Percentiles rank a stretch among this genome's conserved stretches.
Evolutionary conservation across 495 filamentous ascomycete genomes (phyloP).

Genomic region (Sphaerosporella brunnea): DNA sequence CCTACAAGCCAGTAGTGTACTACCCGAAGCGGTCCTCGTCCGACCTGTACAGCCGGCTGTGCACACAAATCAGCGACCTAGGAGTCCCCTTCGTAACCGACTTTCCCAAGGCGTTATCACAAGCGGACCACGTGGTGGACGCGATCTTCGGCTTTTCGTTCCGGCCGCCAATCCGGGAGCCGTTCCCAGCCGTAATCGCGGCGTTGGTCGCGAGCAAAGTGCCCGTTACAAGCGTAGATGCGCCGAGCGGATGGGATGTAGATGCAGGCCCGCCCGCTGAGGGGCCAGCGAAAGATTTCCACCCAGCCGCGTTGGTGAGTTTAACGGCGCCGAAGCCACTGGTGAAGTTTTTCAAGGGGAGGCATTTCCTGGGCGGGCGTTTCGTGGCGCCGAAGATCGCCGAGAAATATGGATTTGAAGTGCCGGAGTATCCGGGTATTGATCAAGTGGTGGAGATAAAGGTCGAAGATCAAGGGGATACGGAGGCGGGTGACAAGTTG

Average conservation of each 20-base stretch:
- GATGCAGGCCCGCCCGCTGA: slow-evolving; percentile 60
- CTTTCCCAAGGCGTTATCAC: slow-evolving; percentile 46
- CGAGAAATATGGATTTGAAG: slow-evolving; percentile 69
- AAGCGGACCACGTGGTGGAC: slow-evolving; percentile 68
- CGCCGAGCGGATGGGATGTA: slow-evolving; percentile 86
- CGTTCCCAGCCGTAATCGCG: slow-evolving; percentile 63
- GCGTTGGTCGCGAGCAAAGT: slow-evolving; percentile 52
- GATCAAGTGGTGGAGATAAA: slow-evolving; percentile 81
- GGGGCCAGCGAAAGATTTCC: slow-evolving; percentile 63
- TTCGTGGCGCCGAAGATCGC: slow-evolving; percentile 67
- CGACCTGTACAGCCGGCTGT: slow-evolving; percentile 74
- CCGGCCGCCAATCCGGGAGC: slow-evolving; percentile 86
- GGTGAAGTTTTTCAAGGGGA: slow-evolving; percentile 59
- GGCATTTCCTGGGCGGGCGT: slow-evolving; percentile 75
- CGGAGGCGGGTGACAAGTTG: background rate
- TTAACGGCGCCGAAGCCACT: slow-evolving; percentile 92
- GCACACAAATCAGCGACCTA: slow-evolving; percentile 66
- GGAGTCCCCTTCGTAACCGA: slow-evolving; percentile 71
- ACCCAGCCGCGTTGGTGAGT: slow-evolving; percentile 62
- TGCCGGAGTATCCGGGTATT: slow-evolving; percentile 68
- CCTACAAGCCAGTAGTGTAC: slow-evolving; percentile 76
- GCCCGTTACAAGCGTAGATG: slow-evolving; percentile 76
- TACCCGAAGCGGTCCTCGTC: slow-evolving; percentile 84
- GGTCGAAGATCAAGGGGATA: no score
- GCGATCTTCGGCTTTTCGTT: slow-evolving; percentile 81